Conservation (phyloP, 768 basidiomycete genomes). For the Lanmaoa rubissima region DNA sequence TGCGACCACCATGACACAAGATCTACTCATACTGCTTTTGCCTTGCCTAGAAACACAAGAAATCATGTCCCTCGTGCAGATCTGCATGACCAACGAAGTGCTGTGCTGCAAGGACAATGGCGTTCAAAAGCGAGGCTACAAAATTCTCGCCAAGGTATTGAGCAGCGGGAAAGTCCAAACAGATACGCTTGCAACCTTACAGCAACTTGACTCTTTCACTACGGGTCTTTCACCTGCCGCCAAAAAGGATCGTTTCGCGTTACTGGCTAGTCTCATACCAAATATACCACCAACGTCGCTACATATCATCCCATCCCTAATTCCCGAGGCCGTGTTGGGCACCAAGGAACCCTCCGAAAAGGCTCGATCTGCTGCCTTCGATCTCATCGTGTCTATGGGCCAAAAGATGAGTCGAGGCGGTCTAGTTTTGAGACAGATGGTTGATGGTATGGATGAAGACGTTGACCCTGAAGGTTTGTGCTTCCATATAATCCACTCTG, state of each 20-base stretch:
- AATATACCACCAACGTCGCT: conserved; percentile 66
- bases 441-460: conserved; percentile 85
- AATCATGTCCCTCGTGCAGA: conserved; percentile 59
- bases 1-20: conserved; percentile 65
- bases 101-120: conserved; percentile 79
- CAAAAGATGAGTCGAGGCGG: conserved; percentile 89
- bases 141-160: conserved; percentile 74
- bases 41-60: conserved; percentile 68
- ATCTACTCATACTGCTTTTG: conserved; percentile 82
- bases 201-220: conserved; percentile 61
- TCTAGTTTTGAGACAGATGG: conserved; percentile 67
- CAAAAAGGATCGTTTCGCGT: conserved; percentile 87
- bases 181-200: conserved; percentile 59
- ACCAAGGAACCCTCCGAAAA: conserved; percentile 98
- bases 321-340: conserved; percentile 92
- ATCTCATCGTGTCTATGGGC: conserved; percentile 88
- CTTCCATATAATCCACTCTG: background rate
- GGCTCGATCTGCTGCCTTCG: conserved; percentile 85
- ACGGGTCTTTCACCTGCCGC: conserved; percentile 76
- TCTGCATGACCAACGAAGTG: conserved; percentile 66
- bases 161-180: conserved; percentile 56
- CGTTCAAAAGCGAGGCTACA: conserved; percentile 94
- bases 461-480: conserved; percentile 41
- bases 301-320: conserved; percentile 82
- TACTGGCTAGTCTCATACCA: conserved; percentile 69